phyloP scores from a whole-genome alignment of 345 rosid species.

The Lepidium sativum region DNA sequence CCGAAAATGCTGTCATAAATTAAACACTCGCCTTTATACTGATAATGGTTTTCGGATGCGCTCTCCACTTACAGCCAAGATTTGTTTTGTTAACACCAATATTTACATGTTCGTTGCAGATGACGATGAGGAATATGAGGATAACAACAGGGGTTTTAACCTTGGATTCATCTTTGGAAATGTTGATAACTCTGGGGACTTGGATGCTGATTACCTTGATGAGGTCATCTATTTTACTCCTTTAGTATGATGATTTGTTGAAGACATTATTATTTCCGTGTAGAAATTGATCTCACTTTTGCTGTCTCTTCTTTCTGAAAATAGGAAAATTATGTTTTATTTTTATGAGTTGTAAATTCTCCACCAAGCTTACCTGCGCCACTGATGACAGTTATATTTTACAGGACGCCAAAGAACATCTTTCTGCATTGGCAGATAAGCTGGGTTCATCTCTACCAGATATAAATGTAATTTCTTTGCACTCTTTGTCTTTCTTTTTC shows the following conservation, averaged over 20 bases:
- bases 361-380: constrained; percentile 1
- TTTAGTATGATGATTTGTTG: not conserved
- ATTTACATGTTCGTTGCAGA: constrained; percentile 27
- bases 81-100: not conserved
- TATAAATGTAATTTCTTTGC: constrained; percentile 54
- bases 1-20: not conserved
- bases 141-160: constrained; percentile 58
- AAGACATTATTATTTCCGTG: not conserved
- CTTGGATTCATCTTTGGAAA: constrained; percentile 96
- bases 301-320: not conserved
- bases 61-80: not conserved
- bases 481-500: constrained; percentile 8
- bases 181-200: constrained; percentile 91
- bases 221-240: constrained; percentile 41
- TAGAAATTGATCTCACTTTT: not conserved
- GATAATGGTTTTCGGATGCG: not conserved
- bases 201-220: constrained; percentile 96
- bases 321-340: not conserved
- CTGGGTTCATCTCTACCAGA: constrained; percentile 85
- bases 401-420: constrained; percentile 98
- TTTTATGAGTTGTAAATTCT: not conserved
- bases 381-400: constrained; percentile 5
- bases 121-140: constrained; percentile 82
- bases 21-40: not conserved
- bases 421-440: constrained; percentile 87